Conservation (phyloP, 2,329 filamentous ascomycete genomes). For the Ophiostoma sp. region DNA sequence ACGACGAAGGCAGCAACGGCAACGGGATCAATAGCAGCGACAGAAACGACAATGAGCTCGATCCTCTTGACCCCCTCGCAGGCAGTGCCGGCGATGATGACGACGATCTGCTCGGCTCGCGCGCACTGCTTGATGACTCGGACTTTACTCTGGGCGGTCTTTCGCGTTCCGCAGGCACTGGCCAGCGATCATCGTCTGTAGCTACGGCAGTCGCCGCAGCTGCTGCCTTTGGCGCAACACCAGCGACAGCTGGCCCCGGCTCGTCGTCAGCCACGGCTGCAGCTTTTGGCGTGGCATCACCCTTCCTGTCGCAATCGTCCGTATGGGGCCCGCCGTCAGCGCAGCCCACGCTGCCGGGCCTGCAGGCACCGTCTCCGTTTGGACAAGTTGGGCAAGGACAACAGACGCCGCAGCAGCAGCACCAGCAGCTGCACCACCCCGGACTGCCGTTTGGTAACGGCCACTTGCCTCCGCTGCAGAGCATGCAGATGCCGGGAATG, state of each 20-base stretch:
- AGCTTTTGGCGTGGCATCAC: constrained; percentile 22
- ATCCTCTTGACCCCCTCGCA: not conserved
- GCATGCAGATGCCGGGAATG: constrained; percentile 13
- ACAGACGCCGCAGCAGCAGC: constrained; percentile 9
- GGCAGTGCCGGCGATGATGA: not conserved
- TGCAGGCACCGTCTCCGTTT: not conserved
- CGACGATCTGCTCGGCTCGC: constrained; percentile 70
- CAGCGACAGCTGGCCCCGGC: not conserved
- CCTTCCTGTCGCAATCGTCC: constrained; percentile 23
- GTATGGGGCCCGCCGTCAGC: constrained; percentile 20
- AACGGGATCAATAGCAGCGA: not conserved
- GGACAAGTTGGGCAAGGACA: constrained; percentile 10
- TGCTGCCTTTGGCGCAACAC: constrained; percentile 27
- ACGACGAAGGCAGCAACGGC: not conserved
- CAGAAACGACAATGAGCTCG: not conserved
- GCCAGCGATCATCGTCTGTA: constrained; percentile 32
- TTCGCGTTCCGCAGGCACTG: not conserved
- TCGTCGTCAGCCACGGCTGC: not conserved
- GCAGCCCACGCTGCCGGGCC: not conserved
- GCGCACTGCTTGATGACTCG: constrained; percentile 71
- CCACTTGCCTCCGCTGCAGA: constrained; percentile 11
- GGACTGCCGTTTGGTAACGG: constrained; percentile 9
- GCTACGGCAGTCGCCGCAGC: constrained; percentile 24
- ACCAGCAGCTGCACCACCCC: constrained; percentile 13
- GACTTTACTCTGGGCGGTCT: not conserved